Conservation (phyloP, 2,329 filamentous ascomycete genomes). For the Diaporthe citrichinensis region DNA sequence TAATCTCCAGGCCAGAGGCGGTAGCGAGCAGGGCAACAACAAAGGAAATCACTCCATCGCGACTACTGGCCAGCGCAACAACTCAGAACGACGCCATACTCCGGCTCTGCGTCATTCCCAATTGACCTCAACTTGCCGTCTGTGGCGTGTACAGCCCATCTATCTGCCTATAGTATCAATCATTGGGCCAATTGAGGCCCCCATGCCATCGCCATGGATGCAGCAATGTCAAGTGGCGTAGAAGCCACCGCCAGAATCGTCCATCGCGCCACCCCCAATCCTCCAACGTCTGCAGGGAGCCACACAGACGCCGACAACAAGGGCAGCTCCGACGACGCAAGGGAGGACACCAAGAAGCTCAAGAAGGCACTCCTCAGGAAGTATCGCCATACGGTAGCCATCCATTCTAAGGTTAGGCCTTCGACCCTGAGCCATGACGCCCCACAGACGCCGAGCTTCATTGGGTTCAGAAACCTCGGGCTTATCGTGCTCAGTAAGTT, state of each 20-base stretch:
- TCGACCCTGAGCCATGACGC: constrained; percentile 92
- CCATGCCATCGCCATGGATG: constrained; percentile 35
- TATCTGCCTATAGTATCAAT: background rate
- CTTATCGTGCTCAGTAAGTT: constrained; percentile 85
- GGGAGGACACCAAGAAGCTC: constrained; percentile 50
- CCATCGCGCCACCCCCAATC: constrained; percentile 27
- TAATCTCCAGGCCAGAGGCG: constrained; percentile 12
- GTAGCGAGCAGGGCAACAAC: constrained; percentile 23
- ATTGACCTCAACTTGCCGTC: background rate
- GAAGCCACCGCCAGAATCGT: constrained; percentile 31
- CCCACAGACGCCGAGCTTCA: constrained; percentile 81
- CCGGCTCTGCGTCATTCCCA: background rate
- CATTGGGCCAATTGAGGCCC: constrained; percentile 27
- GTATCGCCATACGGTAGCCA: constrained; percentile 92
- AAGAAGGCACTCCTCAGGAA: constrained; percentile 66
- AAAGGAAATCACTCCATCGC: constrained; percentile 24
- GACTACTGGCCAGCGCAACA: background rate
- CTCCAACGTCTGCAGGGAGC: background rate
- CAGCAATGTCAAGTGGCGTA: constrained; percentile 36
- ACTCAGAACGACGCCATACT: background rate
- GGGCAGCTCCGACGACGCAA: constrained; percentile 42
- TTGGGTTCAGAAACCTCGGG: constrained; percentile 97
- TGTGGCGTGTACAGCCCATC: background rate
- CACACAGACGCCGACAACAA: constrained; percentile 36
- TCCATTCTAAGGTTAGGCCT: constrained; percentile 79